Conservation (phyloP, 1,139 yeast genomes). For the Blastobotrys capitulatus region DNA sequence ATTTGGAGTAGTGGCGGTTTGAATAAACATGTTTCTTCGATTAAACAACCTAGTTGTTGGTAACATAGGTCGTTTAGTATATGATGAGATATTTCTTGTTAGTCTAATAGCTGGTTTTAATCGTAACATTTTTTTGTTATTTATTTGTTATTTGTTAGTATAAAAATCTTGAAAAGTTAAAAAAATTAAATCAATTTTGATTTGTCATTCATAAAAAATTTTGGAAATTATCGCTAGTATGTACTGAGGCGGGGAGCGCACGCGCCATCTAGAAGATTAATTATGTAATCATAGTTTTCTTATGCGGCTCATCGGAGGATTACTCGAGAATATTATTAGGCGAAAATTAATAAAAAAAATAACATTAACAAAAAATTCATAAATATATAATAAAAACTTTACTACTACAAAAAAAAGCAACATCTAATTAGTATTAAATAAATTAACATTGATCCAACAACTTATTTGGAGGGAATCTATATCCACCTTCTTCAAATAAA, state of each 20-base stretch:
- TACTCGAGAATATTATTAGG: too few relatives aligned
- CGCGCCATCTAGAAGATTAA: too few relatives aligned
- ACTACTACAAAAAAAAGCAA: not conserved
- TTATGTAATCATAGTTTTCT: too few relatives aligned
- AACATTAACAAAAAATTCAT: not conserved
- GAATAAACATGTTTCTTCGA: conserved; percentile 36
- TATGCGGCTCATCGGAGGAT: too few relatives aligned
- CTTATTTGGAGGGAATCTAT: conserved; percentile 51
- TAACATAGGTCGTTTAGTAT: not conserved
- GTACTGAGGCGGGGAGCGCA: too few relatives aligned
- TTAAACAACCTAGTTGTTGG: not conserved
- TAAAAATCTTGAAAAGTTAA: too few relatives aligned
- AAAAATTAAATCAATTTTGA: too few relatives aligned
- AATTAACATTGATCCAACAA: conserved; percentile 36
- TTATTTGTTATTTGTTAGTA: too few relatives aligned
- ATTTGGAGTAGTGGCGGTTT: conserved; percentile 78
- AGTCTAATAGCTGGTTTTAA: not conserved
- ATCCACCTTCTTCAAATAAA: conserved; percentile 63
- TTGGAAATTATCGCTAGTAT: too few relatives aligned
- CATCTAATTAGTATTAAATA: not conserved
- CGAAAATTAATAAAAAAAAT: too few relatives aligned
- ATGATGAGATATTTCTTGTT: not conserved
- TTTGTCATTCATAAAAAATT: too few relatives aligned
- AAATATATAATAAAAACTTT: not conserved
- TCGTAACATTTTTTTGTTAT: not conserved